A percentile compares a stretch with the other conserved stretches of the same genome.
Evolutionary conservation across 2,329 filamentous ascomycete species (phyloP).

Genomic region (Fusarium austroafricanum): DNA sequence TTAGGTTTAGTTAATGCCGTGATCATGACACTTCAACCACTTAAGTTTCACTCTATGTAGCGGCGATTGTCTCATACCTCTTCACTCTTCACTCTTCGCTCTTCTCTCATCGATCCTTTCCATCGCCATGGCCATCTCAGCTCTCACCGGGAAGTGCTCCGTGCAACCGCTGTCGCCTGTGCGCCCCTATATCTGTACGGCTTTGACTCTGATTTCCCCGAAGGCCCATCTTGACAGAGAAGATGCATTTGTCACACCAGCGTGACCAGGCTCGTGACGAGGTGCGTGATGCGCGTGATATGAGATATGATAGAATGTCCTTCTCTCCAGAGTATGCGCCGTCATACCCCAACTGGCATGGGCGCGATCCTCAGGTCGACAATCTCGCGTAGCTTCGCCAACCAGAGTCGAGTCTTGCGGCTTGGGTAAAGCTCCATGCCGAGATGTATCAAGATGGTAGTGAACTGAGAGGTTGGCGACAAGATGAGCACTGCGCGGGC

Average conservation of each 20-base stretch:
- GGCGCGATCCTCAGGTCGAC: slow-evolving; percentile 22
- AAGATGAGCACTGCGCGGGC: background rate
- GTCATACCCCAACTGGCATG: slow-evolving; percentile 34
- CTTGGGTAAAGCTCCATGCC: slow-evolving; percentile 1
- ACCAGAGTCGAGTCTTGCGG: slow-evolving; percentile 23
- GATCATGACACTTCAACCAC: background rate
- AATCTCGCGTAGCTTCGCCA: slow-evolving; percentile 39
- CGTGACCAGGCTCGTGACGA: slow-evolving; percentile 32
- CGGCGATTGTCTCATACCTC: background rate
- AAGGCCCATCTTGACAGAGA: slow-evolving; percentile 1
- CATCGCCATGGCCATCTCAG: background rate
- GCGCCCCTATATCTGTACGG: slow-evolving; percentile 3
- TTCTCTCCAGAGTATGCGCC: slow-evolving; percentile 14
- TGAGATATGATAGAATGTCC: slow-evolving; percentile 25
- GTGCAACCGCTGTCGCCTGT: slow-evolving; percentile 12
- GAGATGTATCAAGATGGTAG: slow-evolving; percentile 13
- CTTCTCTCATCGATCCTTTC: background rate
- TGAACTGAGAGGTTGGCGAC: background rate
- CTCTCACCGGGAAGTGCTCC: slow-evolving; percentile 6
- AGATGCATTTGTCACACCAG: slow-evolving; percentile 24
- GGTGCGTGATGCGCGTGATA: slow-evolving; percentile 23
- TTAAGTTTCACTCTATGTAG: background rate
- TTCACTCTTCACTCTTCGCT: slow-evolving; percentile 16
- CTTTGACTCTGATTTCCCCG: slow-evolving; percentile 5
- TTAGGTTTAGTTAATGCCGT: background rate